These are phyloP conservation scores for Isatis tinctoria DNA, from an alignment of 345 rosid species.

Conservation along the genomic window DNA sequence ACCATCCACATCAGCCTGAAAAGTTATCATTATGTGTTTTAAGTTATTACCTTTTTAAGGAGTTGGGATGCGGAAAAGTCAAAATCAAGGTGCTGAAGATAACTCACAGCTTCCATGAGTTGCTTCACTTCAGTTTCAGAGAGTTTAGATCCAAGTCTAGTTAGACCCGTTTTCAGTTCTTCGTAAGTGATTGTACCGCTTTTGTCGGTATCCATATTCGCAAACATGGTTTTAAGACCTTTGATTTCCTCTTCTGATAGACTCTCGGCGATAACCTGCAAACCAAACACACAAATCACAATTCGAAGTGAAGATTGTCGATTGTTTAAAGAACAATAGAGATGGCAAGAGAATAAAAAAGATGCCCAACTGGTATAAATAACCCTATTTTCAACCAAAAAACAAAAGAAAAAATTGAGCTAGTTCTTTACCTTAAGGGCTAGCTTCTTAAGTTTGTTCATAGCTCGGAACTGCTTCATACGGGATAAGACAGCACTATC, in stretches of 20 bases:
- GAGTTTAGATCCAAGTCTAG: slow-evolving; percentile 71
- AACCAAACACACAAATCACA: not conserved
- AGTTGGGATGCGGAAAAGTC: not conserved
- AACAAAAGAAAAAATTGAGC: not conserved
- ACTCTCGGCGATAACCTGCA: slow-evolving; percentile 78
- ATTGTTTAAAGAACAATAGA: too few relatives aligned
- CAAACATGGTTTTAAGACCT: slow-evolving; percentile 79
- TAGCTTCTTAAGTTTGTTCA: slow-evolving; percentile 90
- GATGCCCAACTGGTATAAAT: not conserved
- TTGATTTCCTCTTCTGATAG: slow-evolving; percentile 78
- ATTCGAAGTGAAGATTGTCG: too few relatives aligned
- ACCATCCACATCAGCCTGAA: slow-evolving; percentile 80
- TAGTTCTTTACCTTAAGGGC: slow-evolving; percentile 65
- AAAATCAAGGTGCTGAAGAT: not conserved
- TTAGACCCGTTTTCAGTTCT: slow-evolving; percentile 71
- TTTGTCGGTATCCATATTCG: slow-evolving; percentile 79
- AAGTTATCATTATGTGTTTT: not conserved
- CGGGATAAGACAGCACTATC: slow-evolving; percentile 84
- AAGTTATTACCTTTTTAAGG: not conserved
- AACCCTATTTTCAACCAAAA: not conserved
- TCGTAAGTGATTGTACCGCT: slow-evolving; percentile 90
- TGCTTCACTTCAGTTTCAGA: slow-evolving; percentile 81
- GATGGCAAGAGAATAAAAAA: not conserved
- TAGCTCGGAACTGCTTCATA: slow-evolving; percentile 96
- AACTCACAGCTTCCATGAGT: slow-evolving; percentile 90